A percentile compares a stretch with the other conserved stretches of the same genome.
These are phyloP conservation scores for Schizophyllum amplum DNA, from an alignment of 1,284 basidiomycete species.

Conservation along the genomic window DNA sequence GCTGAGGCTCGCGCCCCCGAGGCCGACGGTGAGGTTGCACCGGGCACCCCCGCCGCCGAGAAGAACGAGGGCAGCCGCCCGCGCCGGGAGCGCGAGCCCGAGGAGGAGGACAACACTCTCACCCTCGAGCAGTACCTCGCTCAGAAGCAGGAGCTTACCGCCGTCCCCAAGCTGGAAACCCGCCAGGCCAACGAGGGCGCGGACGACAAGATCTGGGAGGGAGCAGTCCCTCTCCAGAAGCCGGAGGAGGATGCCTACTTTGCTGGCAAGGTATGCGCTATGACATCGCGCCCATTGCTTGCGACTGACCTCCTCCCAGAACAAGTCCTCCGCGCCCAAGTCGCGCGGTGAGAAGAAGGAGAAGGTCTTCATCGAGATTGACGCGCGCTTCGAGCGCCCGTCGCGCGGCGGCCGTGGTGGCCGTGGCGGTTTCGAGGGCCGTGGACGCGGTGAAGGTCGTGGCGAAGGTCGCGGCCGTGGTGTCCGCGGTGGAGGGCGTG, in stretches of 20 bases:
- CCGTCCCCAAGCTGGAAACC: slow-evolving; percentile 63
- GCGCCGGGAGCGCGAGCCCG: slow-evolving; percentile 50
- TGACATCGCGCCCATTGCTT: slow-evolving; percentile 1
- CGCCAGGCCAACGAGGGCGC: slow-evolving; percentile 67
- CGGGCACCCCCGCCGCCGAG: slow-evolving; percentile 30
- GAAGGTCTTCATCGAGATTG: slow-evolving; percentile 72
- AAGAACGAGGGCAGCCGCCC: slow-evolving; percentile 31
- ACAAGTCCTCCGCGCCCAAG: slow-evolving; percentile 49
- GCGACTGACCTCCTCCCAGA: slow-evolving; percentile 27
- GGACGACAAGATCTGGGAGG: slow-evolving; percentile 53
- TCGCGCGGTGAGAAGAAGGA: slow-evolving; percentile 66
- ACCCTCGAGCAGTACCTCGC: slow-evolving; percentile 81
- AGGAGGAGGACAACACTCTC: slow-evolving; percentile 92
- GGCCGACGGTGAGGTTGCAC: slow-evolving; percentile 32
- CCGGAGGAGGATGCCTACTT: slow-evolving; percentile 63
- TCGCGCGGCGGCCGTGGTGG: slow-evolving; percentile 50
- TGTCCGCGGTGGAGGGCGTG: slow-evolving; percentile 19
- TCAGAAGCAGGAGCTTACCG: slow-evolving; percentile 44
- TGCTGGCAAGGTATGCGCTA: slow-evolving; percentile 56
- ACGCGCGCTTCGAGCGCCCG: slow-evolving; percentile 69
- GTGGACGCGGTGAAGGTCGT: slow-evolving; percentile 32
- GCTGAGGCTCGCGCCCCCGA: slow-evolving; percentile 30
- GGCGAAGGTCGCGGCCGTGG: slow-evolving; percentile 24
- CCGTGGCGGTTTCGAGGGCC: slow-evolving; percentile 36
- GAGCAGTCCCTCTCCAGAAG: slow-evolving; percentile 53